phyloP scores from a whole-genome alignment of 768 basidiomycete genomes.

The Russula griseocarnosa region DNA sequence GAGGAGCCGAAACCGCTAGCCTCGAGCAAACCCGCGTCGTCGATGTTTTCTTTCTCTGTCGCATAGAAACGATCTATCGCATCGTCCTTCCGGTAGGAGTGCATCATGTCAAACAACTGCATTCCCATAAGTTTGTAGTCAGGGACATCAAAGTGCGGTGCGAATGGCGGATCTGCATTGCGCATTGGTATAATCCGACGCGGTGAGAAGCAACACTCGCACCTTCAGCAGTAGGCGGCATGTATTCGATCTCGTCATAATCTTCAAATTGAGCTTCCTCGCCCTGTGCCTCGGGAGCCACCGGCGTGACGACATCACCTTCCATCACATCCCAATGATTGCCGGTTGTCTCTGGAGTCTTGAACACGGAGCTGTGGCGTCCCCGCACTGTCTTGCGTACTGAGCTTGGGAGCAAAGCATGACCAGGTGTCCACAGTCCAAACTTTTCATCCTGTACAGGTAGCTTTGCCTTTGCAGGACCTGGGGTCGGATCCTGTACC shows the following conservation, averaged over 20 bases:
- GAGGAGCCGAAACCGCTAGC: conserved; percentile 18
- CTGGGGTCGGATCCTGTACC: conserved; percentile 30
- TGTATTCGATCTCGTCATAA: conserved; percentile 51
- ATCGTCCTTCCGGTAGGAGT: conserved; percentile 38
- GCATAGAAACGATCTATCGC: conserved; percentile 31
- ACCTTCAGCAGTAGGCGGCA: conserved; percentile 52
- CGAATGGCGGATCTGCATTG: conserved; percentile 40
- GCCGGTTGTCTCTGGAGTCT: conserved; percentile 64
- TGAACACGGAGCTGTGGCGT: conserved; percentile 51
- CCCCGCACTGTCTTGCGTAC: conserved; percentile 58
- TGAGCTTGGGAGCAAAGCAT: conserved; percentile 60
- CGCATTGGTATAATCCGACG: not conserved
- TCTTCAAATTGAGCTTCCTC: conserved; percentile 33
- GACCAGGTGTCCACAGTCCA: conserved; percentile 36
- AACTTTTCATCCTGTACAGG: conserved; percentile 33
- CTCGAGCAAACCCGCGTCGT: conserved; percentile 18
- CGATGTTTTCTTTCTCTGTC: conserved; percentile 19
- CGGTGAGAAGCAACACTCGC: conserved; percentile 28
- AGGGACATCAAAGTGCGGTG: conserved; percentile 48
- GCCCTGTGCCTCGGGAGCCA: conserved; percentile 29
- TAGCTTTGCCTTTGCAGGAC: conserved; percentile 37
- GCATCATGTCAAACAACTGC: conserved; percentile 38
- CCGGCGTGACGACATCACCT: conserved; percentile 38
- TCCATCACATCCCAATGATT: conserved; percentile 78
- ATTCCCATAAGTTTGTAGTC: conserved; percentile 44